Conservation (phyloP, 257 asterid genomes). For the Haberlea rhodopensis region DNA sequence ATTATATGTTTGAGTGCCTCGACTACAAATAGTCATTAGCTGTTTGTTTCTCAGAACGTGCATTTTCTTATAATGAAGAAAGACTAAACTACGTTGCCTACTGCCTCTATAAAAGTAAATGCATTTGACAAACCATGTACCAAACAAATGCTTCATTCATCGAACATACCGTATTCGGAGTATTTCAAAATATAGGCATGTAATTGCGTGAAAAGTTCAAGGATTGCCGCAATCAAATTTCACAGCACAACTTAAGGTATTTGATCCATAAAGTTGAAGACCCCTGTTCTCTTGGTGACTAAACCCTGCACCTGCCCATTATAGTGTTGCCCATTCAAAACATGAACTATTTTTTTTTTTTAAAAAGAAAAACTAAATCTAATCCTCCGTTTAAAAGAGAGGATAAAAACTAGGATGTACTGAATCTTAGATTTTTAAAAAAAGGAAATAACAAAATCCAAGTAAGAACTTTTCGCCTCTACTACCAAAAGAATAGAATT, state of each 20-base stretch:
- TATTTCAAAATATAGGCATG: background rate
- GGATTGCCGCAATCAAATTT: background rate
- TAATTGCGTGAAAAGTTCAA: slow-evolving; percentile 2
- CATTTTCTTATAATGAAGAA: background rate
- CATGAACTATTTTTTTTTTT: no score
- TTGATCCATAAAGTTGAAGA: background rate
- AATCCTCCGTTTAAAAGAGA: background rate
- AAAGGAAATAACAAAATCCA: background rate
- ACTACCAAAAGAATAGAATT: background rate
- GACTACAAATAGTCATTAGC: no score
- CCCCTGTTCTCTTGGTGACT: background rate
- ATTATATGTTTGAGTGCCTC: no score
- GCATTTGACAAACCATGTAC: background rate
- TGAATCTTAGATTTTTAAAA: background rate
- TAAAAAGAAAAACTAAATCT: background rate
- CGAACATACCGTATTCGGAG: background rate
- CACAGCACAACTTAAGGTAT: background rate
- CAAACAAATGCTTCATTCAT: background rate
- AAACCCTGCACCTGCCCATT: background rate
- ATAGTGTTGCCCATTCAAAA: no score
- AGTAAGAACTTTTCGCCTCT: background rate
- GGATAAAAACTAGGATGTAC: no score
- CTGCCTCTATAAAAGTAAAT: background rate
- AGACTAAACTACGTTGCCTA: background rate
- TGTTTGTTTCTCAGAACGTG: no score